Base-by-base conservation (phyloP, 1,139 yeast species). In the Yamadazyma membranifaciens region DNA sequence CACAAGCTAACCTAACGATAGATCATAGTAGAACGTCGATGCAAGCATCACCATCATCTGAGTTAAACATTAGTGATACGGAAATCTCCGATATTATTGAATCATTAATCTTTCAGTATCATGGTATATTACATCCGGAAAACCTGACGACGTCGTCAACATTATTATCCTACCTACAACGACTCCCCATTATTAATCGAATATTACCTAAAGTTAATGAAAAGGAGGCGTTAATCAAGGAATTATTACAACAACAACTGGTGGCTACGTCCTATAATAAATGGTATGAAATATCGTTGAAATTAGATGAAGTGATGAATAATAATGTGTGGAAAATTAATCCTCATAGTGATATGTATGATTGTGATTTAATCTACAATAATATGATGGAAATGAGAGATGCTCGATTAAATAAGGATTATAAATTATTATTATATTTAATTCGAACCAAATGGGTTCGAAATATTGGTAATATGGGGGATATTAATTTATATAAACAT, bases 401-500 rank as follows among this genome's bases (percentile, higher is more conserved):
- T 2, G 88, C 92, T 1, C 67, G 97, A 31, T 43, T 60, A 22
- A 54, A 66, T 9, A 72, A 75, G 26, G 87, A 92, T 55, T 78
- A 75, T 52, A 71, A 77, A 41, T 68, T 75, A 34, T 63, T 92
- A 29, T 62, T 91, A 17, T 87, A 87, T 55, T 66, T 87, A 20
- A 80, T 92, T 9, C 65, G 98, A 42, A 91, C 97, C 0, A 80
- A 86, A 26, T 84, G 96, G 87, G 78, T 80, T 9, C 69, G 98
- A 47, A 87, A 89, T 56, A 63, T 88, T 44, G 98, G 96, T 0
- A 86, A 88, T 51, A 87, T 89, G 73, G 95, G 96, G 0, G 87
- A 89, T 59, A 77, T 83, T 16, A 77, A 82, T 52, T 68, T 92
- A 14, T 92, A 87, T 59, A 67, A 84, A 34, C 87, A 85, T 53